Base-by-base conservation (phyloP, 805 yeast species). In the Pichia heedii region DNA sequence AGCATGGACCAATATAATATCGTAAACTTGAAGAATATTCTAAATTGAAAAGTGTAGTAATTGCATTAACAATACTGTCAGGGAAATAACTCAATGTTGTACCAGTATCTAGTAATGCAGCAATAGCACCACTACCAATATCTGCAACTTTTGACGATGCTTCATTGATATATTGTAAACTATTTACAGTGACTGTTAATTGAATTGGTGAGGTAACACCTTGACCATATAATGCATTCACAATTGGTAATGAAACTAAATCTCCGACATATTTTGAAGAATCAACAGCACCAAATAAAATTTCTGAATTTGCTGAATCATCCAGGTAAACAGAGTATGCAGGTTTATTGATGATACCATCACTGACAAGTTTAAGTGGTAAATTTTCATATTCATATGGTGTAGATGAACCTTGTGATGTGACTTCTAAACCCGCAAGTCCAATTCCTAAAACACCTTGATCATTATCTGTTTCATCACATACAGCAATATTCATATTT, bases 381-480 rank as follows among this genome's bases (percentile, higher is more conserved):
- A 85, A 63, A 59, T 86, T 85, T 43, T 73, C 69, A 61, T 85
- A 85, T 16, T 61, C 61, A 51, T 71, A 72, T 16, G 56, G 45
- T 3, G 47, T n/a, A 13, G 35, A 34, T 12, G 50, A 30, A 5
- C 43, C 39, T 1, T n/a, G 20, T 16, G 19, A 32, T 16, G 90
- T 82, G 4, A 76, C 68, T 60, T 88, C 95, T 43, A 84, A 68
- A 13, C 78, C 83, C 5, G 75, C 63, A 40, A 83, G 67, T 11
- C 93, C 90, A 49, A 84, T 76, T 22, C 89, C 88, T 35, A 84
- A 61, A 22, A 85, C 90, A 44, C 94, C 90, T 46, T 72, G 63
- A 9, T 76, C 60, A 4, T 89, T 77, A 48, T 77, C 76, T 2
- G 86, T 74, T 30, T 61, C 59, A 55, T 77, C 76, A 3, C 84